Percentiles rank a stretch among this genome's conserved stretches.
Conservation (phyloP, 768 basidiomycete species). For the Mrakia hoshinonis region DNA sequence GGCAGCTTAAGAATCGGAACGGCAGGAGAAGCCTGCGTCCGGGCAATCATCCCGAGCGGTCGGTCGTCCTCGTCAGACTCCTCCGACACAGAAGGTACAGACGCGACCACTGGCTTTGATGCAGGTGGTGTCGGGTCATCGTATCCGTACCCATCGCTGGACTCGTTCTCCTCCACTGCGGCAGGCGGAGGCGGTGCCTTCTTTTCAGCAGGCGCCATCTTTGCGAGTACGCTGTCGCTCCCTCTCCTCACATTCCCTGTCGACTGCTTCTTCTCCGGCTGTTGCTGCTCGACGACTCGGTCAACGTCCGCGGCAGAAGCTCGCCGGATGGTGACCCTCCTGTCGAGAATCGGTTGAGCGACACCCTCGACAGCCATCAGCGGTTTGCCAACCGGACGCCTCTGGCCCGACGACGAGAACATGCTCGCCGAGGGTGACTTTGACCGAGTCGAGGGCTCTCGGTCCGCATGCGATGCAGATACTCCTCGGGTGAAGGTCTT, state of each 20-base stretch:
- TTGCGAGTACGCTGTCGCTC: slow-evolving; percentile 2
- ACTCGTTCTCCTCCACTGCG: slow-evolving; percentile 13
- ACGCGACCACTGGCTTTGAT: background rate
- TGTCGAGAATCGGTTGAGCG: background rate
- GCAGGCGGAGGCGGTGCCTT: background rate
- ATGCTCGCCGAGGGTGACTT: slow-evolving; percentile 3
- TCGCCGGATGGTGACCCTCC: background rate
- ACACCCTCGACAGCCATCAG: background rate
- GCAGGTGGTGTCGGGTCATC: background rate
- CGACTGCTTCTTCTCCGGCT: background rate
- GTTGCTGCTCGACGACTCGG: background rate
- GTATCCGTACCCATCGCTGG: slow-evolving; percentile 22
- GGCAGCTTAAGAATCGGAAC: background rate
- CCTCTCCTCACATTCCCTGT: background rate
- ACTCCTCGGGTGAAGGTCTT: background rate
- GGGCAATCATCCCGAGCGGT: slow-evolving; percentile 1
- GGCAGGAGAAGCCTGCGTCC: background rate
- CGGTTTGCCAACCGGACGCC: background rate
- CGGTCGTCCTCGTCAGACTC: slow-evolving; percentile 10
- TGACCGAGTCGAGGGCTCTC: background rate
- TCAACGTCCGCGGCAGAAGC: slow-evolving; percentile 3
- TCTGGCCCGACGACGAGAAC: background rate
- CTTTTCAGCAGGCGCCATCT: background rate
- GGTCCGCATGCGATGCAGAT: background rate
- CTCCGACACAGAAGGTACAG: background rate